phyloP scores from a whole-genome alignment of 768 basidiomycete species.

The Mycena vitilis region DNA sequence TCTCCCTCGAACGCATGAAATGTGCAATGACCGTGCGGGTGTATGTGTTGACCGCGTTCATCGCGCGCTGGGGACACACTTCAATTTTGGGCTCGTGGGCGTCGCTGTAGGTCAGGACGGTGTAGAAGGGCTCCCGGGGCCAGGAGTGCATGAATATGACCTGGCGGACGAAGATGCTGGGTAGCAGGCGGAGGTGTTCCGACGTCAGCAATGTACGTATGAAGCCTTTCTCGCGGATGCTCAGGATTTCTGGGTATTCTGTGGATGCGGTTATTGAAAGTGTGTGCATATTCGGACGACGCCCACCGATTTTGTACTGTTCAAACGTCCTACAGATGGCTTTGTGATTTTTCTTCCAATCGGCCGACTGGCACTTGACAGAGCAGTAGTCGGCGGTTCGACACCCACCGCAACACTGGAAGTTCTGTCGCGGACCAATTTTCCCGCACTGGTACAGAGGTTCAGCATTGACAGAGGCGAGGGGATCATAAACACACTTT shows the following conservation, averaged over 20 bases:
- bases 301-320: background rate
- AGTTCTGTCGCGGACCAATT: background rate
- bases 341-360: background rate
- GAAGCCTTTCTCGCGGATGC: constrained; percentile 3
- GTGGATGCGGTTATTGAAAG: background rate
- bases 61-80: background rate
- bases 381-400: constrained; percentile 6
- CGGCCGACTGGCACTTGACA: background rate
- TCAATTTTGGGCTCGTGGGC: background rate
- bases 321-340: background rate
- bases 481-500: background rate
- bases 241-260: constrained; percentile 1
- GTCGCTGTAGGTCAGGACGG: background rate
- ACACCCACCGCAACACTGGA: constrained; percentile 4
- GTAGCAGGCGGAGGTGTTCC: constrained; percentile 5
- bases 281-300: no score
- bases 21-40: constrained; percentile 3
- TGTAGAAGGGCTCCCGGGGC: constrained; percentile 9
- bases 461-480: background rate
- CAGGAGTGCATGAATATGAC: constrained; percentile 10
- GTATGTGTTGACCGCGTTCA: constrained; percentile 12
- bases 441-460: constrained; percentile 1
- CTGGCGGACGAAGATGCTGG: background rate
- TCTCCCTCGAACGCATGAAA: background rate
- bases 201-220: constrained; percentile 2